Conservation (phyloP, 495 filamentous ascomycete species). For the Xylaria venustula region DNA sequence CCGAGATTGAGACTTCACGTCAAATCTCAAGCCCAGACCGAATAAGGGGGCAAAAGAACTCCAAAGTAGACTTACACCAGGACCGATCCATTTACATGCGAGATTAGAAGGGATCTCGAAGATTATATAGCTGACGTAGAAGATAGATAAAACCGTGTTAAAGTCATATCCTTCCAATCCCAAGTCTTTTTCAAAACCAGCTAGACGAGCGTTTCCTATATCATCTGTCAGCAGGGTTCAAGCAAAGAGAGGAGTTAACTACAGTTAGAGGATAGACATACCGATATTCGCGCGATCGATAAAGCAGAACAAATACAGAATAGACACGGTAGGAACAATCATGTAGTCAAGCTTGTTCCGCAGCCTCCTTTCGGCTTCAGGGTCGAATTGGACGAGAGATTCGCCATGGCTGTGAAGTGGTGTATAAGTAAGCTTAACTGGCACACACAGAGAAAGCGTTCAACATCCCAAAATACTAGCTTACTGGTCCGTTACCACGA, state of each 20-base stretch:
- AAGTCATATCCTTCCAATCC: slow-evolving; percentile 65
- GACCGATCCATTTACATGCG: slow-evolving; percentile 60
- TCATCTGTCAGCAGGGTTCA: neutral
- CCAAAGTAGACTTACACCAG: slow-evolving; percentile 30
- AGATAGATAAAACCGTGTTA: slow-evolving; percentile 60
- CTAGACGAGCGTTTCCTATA: slow-evolving; percentile 51
- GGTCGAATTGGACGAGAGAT: slow-evolving; percentile 58
- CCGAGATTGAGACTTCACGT: too few species aligned
- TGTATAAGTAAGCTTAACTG: slow-evolving; percentile 4
- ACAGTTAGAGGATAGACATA: slow-evolving; percentile 31
- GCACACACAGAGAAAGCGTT: neutral
- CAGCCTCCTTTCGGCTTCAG: slow-evolving; percentile 55
- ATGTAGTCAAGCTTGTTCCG: slow-evolving; percentile 51
- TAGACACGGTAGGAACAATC: slow-evolving; percentile 53
- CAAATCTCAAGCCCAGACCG: neutral
- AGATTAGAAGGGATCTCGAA: slow-evolving; percentile 69
- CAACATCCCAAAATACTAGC: too few species aligned
- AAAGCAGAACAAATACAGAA: slow-evolving; percentile 63
- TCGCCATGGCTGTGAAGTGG: slow-evolving; percentile 46
- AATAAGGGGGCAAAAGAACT: neutral
- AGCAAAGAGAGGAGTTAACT: neutral
- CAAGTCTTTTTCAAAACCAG: slow-evolving; percentile 62
- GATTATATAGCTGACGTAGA: slow-evolving; percentile 69
- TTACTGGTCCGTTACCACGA: slow-evolving; percentile 61
- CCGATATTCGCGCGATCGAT: slow-evolving; percentile 66